These are phyloP conservation scores for Eimeria maxima DNA, from an alignment of 169 alveolate species.

Conservation along the genomic window DNA sequence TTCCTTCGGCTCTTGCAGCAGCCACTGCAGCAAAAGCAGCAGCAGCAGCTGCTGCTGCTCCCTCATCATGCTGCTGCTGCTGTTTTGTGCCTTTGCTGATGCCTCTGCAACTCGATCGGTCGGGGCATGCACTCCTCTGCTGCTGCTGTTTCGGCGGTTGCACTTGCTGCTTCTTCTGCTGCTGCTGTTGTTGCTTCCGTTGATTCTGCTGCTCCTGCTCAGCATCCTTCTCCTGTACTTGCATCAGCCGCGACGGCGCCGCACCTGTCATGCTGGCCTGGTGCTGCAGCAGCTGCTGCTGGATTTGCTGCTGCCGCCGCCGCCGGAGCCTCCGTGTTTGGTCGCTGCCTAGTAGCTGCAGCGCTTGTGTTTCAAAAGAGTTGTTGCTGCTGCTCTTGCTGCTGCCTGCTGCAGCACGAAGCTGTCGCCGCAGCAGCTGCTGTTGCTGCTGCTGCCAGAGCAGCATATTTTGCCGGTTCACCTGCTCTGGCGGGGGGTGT, in stretches of 20 bases:
- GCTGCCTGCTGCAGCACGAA: constrained; percentile 8
- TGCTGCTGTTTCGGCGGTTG: not conserved
- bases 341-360: constrained; percentile 3
- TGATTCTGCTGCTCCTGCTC: not conserved
- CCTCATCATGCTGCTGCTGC: not conserved
- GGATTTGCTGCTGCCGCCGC: constrained; percentile 43
- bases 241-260: no score
- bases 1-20: not conserved
- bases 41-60: constrained; percentile 4
- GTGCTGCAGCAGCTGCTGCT: constrained; percentile 16
- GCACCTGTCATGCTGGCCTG: not conserved
- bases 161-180: not conserved
- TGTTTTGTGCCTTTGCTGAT: not conserved
- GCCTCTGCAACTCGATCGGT: not conserved
- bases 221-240: no score
- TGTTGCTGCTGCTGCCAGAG: constrained; percentile 3
- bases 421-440: constrained; percentile 48
- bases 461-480: constrained; percentile 9
- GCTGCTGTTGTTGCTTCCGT: not conserved
- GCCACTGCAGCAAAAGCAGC: not conserved
- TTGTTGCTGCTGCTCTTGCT: constrained; percentile 13
- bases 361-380: not conserved
- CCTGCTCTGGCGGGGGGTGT: constrained; percentile 36
- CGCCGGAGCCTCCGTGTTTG: not conserved
- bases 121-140: no score